A percentile compares a stretch with the other conserved stretches of the same genome.
phyloP scores from a whole-genome alignment of 176 grass and related monocot species.

The Musa troglodytarum region DNA sequence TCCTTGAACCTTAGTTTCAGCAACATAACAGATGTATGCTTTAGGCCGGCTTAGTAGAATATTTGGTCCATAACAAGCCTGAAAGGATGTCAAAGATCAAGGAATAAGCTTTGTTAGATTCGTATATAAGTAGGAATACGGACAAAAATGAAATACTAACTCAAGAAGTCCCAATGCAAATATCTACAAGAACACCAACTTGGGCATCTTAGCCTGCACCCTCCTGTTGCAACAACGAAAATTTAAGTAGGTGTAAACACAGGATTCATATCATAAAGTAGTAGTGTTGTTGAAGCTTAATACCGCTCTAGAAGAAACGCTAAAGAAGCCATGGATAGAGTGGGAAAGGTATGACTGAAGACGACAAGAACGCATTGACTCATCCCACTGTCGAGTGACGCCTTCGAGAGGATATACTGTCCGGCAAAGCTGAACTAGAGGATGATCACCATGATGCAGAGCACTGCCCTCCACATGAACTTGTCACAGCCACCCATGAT shows the following conservation, averaged over 20 bases:
- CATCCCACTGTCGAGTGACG: conserved; percentile 85
- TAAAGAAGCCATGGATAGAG: conserved; percentile 89
- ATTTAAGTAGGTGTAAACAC: too few species aligned
- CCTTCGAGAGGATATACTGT: conserved; percentile 95
- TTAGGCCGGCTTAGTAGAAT: not conserved
- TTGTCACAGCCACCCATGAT: too few species aligned
- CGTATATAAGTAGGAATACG: too few species aligned
- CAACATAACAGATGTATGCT: not conserved
- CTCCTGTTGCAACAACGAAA: not conserved
- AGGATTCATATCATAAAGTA: not conserved
- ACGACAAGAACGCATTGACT: conserved; percentile 95
- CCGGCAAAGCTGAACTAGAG: conserved; percentile 90
- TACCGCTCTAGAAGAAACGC: conserved; percentile 70
- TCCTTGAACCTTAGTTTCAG: too few species aligned
- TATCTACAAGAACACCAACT: not conserved
- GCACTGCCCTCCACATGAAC: not conserved
- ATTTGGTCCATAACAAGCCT: conserved; percentile 19
- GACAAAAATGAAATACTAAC: not conserved
- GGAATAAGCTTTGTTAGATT: not conserved
- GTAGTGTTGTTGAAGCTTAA: too few species aligned
- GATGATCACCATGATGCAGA: conserved; percentile 53
- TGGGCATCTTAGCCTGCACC: not conserved
- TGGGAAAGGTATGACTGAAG: conserved; percentile 79
- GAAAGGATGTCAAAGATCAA: too few species aligned
- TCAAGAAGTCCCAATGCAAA: not conserved